Evolutionary conservation across 345 rosid species (phyloP).

Genomic region (Populus alba): DNA sequence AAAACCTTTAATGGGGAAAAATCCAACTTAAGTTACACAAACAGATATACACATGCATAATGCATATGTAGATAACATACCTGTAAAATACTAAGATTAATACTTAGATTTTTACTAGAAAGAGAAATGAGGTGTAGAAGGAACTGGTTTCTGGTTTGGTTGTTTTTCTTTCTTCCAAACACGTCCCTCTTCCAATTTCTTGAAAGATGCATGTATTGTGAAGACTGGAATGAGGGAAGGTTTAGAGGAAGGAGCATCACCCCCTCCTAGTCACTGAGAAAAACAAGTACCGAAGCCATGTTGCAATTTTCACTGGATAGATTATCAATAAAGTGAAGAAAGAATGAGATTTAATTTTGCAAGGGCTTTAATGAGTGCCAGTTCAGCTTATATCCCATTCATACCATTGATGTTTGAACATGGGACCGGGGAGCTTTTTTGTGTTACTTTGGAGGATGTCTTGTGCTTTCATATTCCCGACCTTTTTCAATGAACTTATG

Average conservation of each 20-base stretch:
- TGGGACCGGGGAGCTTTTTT: not conserved
- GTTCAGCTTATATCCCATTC: not conserved
- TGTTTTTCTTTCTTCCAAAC: not conserved
- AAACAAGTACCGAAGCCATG: not conserved
- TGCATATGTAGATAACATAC: not conserved
- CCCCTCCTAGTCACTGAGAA: not conserved
- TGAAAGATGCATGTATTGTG: not conserved
- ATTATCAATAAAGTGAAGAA: not conserved
- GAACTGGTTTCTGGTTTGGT: not conserved
- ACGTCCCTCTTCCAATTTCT: not conserved
- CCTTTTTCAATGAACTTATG: not conserved
- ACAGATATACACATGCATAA: not conserved
- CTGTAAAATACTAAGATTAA: not conserved
- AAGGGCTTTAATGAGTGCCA: not conserved
- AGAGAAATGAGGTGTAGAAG: not conserved
- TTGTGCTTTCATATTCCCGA: not conserved
- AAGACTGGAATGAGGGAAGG: not conserved
- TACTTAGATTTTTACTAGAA: not conserved
- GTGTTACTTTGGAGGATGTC: not conserved
- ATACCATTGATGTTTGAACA: not conserved
- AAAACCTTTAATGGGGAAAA: not conserved
- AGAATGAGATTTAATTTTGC: not conserved
- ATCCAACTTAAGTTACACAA: not conserved
- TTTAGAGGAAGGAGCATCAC: not conserved
- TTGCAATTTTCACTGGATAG: not conserved